These are phyloP conservation scores for Daldinia eschscholtzii DNA, from an alignment of 2,329 filamentous ascomycete genomes.

Conservation along the genomic window DNA sequence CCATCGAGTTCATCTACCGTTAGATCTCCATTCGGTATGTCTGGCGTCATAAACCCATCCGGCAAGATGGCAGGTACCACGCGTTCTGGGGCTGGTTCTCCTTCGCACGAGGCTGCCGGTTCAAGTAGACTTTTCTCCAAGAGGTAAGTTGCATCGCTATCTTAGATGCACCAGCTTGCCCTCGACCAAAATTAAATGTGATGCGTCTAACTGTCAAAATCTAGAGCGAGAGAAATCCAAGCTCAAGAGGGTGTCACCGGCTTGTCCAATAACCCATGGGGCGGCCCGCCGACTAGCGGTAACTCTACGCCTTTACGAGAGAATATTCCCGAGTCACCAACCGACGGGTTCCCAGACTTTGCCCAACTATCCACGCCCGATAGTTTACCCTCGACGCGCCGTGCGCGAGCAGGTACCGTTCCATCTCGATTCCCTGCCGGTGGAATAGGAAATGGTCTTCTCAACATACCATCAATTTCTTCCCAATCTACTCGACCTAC, in stretches of 20 bases:
- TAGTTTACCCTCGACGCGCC: constrained; percentile 75
- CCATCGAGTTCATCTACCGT: constrained; percentile 70
- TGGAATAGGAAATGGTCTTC: constrained; percentile 70
- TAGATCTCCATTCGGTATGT: constrained; percentile 79
- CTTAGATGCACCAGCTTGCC: constrained; percentile 33
- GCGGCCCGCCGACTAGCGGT: constrained; percentile 94
- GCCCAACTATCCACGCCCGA: constrained; percentile 77
- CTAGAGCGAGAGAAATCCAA: constrained; percentile 93
- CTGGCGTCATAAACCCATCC: constrained; percentile 70
- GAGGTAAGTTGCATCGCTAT: constrained; percentile 72
- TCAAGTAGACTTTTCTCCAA: constrained; percentile 86
- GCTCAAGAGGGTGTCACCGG: constrained; percentile 89
- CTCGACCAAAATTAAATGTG: not conserved
- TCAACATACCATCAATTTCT: constrained; percentile 68
- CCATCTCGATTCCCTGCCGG: constrained; percentile 92
- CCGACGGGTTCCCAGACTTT: constrained; percentile 94
- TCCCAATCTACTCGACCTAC: constrained; percentile 87
- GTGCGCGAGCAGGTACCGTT: constrained; percentile 93
- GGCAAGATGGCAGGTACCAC: constrained; percentile 70
- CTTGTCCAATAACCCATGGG: constrained; percentile 81
- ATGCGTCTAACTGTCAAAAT: constrained; percentile 36
- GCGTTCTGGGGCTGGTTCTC: constrained; percentile 92
- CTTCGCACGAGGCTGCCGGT: constrained; percentile 87
- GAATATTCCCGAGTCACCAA: constrained; percentile 96
- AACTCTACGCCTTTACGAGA: constrained; percentile 96